Evolutionary conservation across 345 rosid genomes (phyloP).

Genomic region (Durio zibethinus): DNA sequence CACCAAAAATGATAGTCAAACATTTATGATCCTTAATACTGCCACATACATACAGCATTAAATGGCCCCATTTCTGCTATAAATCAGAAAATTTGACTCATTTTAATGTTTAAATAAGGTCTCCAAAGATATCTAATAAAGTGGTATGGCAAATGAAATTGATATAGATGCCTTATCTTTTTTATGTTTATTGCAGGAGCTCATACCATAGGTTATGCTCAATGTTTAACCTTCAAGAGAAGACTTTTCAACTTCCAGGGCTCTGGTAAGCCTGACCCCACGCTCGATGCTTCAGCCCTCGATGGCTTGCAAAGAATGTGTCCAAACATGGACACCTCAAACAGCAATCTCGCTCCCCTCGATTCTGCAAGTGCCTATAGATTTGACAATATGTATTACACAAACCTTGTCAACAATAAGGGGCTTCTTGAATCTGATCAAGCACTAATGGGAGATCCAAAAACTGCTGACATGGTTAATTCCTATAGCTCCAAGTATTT

Average conservation of each 20-base stretch:
- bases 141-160: neutral
- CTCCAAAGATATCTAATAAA: neutral
- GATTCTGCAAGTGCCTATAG: constrained; percentile 39
- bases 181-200: constrained; percentile 45
- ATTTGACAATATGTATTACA: constrained; percentile 72
- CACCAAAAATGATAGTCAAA: neutral
- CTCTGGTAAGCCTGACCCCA: constrained; percentile 73
- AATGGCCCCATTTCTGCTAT: neutral
- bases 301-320: constrained; percentile 44
- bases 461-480: constrained; percentile 47
- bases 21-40: neutral
- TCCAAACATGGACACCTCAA: constrained; percentile 55
- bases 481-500: constrained; percentile 47
- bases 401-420: constrained; percentile 43
- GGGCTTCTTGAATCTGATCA: constrained; percentile 81
- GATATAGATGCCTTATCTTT: too few species aligned
- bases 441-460: constrained; percentile 47
- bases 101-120: neutral
- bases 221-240: constrained; percentile 75
- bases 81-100: neutral
- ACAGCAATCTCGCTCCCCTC: constrained; percentile 61
- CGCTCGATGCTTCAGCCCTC: constrained; percentile 47
- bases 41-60: neutral
- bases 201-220: constrained; percentile 89
- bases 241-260: constrained; percentile 71